A percentile compares a stretch with the other conserved stretches of the same genome.
phyloP scores from a whole-genome alignment of 345 rosid species.

The Bretschneidera sinensis region DNA sequence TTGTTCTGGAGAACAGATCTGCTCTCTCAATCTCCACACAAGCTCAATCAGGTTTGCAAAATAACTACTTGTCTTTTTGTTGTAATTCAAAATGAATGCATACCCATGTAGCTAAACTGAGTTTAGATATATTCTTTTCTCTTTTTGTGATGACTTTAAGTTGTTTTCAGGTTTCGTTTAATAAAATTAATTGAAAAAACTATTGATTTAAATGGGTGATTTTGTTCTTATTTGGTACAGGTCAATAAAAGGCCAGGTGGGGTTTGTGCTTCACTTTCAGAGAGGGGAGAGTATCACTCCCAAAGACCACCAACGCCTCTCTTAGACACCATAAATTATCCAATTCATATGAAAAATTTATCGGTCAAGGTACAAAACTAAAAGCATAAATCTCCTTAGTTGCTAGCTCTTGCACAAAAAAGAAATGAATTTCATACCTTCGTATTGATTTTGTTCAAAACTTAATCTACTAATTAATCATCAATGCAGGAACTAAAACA shows the following conservation, averaged over 20 bases:
- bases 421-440: slow-evolving; percentile 2
- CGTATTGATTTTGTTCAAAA: slow-evolving; percentile 1
- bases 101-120: slow-evolving; percentile 4
- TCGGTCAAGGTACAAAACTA: slow-evolving; percentile 75
- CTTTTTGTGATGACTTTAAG: background rate
- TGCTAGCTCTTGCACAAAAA: background rate
- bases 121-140: no score
- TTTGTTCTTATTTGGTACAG: slow-evolving; percentile 36
- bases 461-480: slow-evolving; percentile 5
- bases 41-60: slow-evolving; percentile 38
- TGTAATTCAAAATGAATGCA: slow-evolving; percentile 11
- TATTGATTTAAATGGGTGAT: slow-evolving; percentile 20
- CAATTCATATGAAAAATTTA: slow-evolving; percentile 94
- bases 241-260: slow-evolving; percentile 44
- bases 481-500: slow-evolving; percentile 70
- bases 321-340: slow-evolving; percentile 84
- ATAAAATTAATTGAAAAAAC: background rate
- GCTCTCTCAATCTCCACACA: slow-evolving; percentile 30
- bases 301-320: slow-evolving; percentile 87
- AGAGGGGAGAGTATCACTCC: slow-evolving; percentile 63
- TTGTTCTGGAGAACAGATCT: slow-evolving; percentile 45
- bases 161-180: background rate
- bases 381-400: no score
- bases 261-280: slow-evolving; percentile 73
- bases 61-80: slow-evolving; percentile 10